Base-by-base conservation (phyloP, 176 grass and related monocot genomes). In the Triticum monococcum region DNA sequence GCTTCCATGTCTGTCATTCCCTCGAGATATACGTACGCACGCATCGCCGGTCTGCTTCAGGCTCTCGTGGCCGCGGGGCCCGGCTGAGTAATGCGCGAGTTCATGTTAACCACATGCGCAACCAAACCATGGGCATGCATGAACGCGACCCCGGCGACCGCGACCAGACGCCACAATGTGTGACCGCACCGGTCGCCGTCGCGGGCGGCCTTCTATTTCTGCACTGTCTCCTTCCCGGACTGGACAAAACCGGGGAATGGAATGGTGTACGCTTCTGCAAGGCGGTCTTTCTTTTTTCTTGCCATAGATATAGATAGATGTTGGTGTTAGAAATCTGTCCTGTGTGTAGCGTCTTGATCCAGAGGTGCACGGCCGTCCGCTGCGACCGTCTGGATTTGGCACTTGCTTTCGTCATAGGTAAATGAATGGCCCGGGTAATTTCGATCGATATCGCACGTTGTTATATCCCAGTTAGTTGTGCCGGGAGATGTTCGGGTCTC, bases 61-160 rank as follows among this genome's bases (percentile, higher is more conserved):
- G 43, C 12, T 73, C 66, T 63, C 78, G 6, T 38, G 68, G 4
- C 32, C 36, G 65, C 24, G 70, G 66, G 20, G 12, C 31, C 52
- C 50, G 25, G 33, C 32, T 3, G 20, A 65, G 31, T 4, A 8
- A 2, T 32, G 6, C 2, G 5, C 17, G 9, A 48, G 33, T 12
- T 33, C 8, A 12, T n/a, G 63, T 2, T 13, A 28, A n/a, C 28
- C n/a, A 54, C 68, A 23, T 5, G 37, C 54, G 8, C 65, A 7
- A 37, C 50, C 54, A n/a, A 24, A 60, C 26, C 72, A 25, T 59
- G 28, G 69, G 66, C 69, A 16, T 59, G 67, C 57, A 28, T 14
- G 50, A 79, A n/a, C 81, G 45, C 11, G 76, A 77, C 54, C 48
- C n/a, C n/a, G n/a, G n/a, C n/a, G n/a, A n/a, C n/a, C 81, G 45